phyloP scores from a whole-genome alignment of 106 monocot genomes.

The Apostasia shenzhenica region DNA sequence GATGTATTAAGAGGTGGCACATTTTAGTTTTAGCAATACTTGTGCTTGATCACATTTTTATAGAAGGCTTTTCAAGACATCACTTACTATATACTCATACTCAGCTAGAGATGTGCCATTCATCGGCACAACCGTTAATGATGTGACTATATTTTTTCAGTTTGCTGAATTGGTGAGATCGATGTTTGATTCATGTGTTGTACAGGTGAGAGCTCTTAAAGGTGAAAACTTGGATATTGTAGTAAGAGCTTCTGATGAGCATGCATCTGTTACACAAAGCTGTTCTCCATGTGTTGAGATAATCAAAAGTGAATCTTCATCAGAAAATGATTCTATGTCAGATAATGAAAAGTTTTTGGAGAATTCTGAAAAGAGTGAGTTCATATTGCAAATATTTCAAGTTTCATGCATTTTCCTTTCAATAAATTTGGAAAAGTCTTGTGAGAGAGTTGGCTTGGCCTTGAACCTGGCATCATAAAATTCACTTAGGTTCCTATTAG shows the following conservation, averaged over 20 bases:
- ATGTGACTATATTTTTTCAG: background rate
- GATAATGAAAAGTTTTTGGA: background rate
- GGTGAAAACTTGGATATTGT: slow-evolving; percentile 16
- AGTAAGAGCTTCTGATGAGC: slow-evolving; percentile 2
- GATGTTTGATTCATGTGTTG: background rate
- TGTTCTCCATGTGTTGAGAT: slow-evolving; percentile 1
- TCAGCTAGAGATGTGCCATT: no score
- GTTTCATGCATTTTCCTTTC: background rate
- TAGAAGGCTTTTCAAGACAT: no score
- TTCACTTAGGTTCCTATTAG: no score
- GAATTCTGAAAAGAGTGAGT: slow-evolving; percentile 20
- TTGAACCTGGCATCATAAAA: no score
- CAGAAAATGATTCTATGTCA: slow-evolving; percentile 4
- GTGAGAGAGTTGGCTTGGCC: no score
- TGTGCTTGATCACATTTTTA: no score
- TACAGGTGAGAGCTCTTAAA: slow-evolving; percentile 34
- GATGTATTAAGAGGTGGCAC: no score
- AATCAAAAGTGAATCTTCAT: slow-evolving; percentile 7
- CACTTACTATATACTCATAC: no score
- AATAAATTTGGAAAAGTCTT: no score
- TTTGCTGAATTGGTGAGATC: background rate
- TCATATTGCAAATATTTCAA: background rate
- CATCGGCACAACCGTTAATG: no score
- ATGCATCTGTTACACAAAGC: background rate
- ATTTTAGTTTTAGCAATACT: no score